Conservation (phyloP, 495 filamentous ascomycete genomes). For the Aspergillus saccharolyticus region DNA sequence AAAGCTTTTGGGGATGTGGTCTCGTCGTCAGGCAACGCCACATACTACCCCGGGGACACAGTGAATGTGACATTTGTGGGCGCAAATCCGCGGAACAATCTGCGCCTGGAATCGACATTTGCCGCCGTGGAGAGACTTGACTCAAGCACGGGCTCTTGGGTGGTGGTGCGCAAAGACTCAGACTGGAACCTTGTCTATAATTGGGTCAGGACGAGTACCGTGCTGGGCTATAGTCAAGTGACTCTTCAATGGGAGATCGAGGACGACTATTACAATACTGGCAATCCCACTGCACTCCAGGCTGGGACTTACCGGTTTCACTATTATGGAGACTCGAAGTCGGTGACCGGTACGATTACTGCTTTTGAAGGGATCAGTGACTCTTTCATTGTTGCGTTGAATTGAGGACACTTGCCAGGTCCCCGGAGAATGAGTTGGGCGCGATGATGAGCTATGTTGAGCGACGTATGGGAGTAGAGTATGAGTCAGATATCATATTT, state of each 20-base stretch:
- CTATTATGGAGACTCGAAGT: conserved; percentile 85
- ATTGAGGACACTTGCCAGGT: background rate
- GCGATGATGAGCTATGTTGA: background rate
- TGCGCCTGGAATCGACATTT: conserved; percentile 73
- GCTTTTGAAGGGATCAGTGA: conserved; percentile 73
- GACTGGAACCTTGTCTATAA: conserved; percentile 79
- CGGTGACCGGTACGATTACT: conserved; percentile 57
- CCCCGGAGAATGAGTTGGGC: background rate
- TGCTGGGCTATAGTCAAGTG: conserved; percentile 76
- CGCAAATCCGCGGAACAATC: conserved; percentile 85
- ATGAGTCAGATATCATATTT: background rate
- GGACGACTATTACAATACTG: conserved; percentile 43
- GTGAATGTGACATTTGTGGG: conserved; percentile 72
- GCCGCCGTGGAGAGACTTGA: conserved; percentile 68
- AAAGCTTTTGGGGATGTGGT: conserved; percentile 73
- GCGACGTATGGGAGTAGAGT: background rate
- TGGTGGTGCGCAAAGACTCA: conserved; percentile 59
- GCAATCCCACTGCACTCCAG: conserved; percentile 33
- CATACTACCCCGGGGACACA: conserved; percentile 52
- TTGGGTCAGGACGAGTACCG: conserved; percentile 69
- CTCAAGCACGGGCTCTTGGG: conserved; percentile 52
- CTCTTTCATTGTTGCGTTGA: conserved; percentile 49
- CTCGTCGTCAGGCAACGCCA: conserved; percentile 44
- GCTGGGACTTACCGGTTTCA: conserved; percentile 70
- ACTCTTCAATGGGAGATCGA: conserved; percentile 75